A percentile compares a stretch with the other conserved stretches of the same genome.
Evolutionary conservation across 768 basidiomycete species (phyloP).

Genomic region (Naganishia onofrii): DNA sequence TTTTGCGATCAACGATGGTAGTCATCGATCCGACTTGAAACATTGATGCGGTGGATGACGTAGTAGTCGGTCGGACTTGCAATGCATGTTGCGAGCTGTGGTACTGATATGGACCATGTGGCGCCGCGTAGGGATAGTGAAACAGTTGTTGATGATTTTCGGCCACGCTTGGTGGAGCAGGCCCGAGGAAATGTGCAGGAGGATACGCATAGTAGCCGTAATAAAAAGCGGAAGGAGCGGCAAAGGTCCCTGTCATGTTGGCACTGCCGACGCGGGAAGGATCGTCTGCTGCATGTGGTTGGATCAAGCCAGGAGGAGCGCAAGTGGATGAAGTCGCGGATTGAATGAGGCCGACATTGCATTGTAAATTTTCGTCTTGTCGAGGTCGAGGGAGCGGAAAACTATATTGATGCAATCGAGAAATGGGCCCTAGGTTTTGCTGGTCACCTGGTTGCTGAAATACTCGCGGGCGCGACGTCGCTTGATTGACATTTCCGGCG

Average conservation of each 20-base stretch:
- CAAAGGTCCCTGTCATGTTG: neutral
- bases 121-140: neutral
- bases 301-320: neutral
- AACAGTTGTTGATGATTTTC: neutral
- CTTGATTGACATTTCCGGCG: neutral
- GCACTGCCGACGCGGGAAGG: neutral
- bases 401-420: neutral
- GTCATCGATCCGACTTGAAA: neutral
- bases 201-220: neutral
- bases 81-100: neutral
- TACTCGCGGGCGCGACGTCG: neutral
- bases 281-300: neutral
- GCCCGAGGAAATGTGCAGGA: neutral
- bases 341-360: neutral
- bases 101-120: neutral
- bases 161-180: neutral
- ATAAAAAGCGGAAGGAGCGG: neutral
- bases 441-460: neutral
- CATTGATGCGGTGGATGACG: slow-evolving; percentile 5
- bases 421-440: neutral
- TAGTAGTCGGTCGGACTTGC: neutral
- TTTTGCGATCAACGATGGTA: neutral
- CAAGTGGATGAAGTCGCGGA: neutral
- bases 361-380: neutral
- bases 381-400: neutral